Percentiles rank a stretch among this genome's conserved stretches.
These are phyloP conservation scores for Fraxinus anomala DNA, from an alignment of 257 asterid species.

Conservation along the genomic window DNA sequence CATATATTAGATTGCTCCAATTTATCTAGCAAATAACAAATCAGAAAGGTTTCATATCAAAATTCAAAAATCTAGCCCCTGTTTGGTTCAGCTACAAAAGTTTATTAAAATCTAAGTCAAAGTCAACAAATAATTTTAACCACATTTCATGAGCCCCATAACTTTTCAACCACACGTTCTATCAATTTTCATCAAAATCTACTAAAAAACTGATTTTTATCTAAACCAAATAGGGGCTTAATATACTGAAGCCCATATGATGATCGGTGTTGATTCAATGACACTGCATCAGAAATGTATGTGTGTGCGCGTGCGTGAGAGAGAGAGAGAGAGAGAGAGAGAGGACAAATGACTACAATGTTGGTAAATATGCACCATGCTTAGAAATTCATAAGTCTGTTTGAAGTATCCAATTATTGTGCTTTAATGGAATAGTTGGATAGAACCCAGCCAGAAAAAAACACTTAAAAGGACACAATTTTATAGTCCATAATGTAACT, in stretches of 20 bases:
- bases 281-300: not conserved
- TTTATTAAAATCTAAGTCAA: no score
- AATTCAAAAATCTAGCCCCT: not conserved
- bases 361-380: not conserved
- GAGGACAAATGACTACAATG: no score
- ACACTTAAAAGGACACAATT: not conserved
- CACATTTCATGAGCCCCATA: no score
- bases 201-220: no score
- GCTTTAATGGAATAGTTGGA: not conserved
- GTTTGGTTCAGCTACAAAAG: no score
- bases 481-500: not conserved
- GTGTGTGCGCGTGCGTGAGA: not conserved
- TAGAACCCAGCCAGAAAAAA: not conserved
- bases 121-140: no score
- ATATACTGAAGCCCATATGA: not conserved
- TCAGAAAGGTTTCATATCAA: not conserved
- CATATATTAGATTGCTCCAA: not conserved
- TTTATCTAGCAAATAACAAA: not conserved
- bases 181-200: no score
- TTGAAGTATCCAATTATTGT: not conserved
- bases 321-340: no score
- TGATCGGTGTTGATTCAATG: not conserved
- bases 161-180: no score
- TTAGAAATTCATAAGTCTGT: slow-evolving; percentile 1
- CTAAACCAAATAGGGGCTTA: not conserved